These are phyloP conservation scores for Gaultheria prostrata DNA, from an alignment of 148 eudicot genomes.

Conservation along the genomic window DNA sequence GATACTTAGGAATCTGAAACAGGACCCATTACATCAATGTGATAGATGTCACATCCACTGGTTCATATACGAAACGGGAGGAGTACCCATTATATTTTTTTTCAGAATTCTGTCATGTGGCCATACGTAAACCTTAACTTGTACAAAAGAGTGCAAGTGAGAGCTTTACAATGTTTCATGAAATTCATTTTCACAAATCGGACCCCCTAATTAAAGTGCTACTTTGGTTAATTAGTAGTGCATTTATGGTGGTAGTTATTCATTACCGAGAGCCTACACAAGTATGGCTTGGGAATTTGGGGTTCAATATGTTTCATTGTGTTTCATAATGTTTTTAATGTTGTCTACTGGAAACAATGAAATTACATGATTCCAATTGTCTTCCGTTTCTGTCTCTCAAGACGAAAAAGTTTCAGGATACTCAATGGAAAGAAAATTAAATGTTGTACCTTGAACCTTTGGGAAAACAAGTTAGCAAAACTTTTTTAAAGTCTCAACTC, in stretches of 20 bases:
- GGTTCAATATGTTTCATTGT: background rate
- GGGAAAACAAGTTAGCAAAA: too few species aligned
- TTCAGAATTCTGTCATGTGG: background rate
- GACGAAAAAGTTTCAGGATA: background rate
- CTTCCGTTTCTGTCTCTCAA: background rate
- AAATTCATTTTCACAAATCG: background rate
- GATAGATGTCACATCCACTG: background rate
- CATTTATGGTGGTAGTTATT: background rate
- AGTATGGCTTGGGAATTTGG: background rate
- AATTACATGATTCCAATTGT: background rate
- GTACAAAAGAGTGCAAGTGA: background rate
- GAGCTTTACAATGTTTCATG: background rate
- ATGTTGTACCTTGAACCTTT: too few species aligned
- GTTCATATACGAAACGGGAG: background rate
- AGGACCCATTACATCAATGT: background rate
- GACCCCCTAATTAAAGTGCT: background rate
- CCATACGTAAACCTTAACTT: background rate
- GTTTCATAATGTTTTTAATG: background rate
- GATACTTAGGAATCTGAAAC: background rate
- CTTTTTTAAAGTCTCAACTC: too few species aligned
- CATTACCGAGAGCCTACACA: background rate
- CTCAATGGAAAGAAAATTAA: too few species aligned
- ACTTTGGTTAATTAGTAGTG: background rate
- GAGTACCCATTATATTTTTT: too few species aligned
- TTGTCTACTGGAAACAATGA: background rate